Evolutionary conservation across 106 monocot species (phyloP).

Genomic region (Phalaenopsis aphrodite): DNA sequence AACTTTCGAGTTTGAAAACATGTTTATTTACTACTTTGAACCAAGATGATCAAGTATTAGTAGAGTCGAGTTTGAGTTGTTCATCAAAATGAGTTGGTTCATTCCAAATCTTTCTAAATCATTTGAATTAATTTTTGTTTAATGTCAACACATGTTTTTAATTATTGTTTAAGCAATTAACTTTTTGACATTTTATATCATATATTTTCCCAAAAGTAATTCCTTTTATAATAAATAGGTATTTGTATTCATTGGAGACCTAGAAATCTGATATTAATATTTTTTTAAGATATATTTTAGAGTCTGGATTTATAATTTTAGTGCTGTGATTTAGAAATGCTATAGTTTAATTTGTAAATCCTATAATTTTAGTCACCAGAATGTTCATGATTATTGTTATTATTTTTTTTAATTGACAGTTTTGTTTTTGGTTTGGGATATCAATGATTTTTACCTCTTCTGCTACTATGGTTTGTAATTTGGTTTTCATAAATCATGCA

Average conservation of each 20-base stretch:
- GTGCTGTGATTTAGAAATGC: background rate
- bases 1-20: too few species aligned
- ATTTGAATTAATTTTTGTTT: background rate
- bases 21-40: too few species aligned
- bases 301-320: background rate
- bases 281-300: too few species aligned
- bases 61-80: too few species aligned
- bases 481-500: too few species aligned
- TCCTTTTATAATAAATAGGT: too few species aligned
- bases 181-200: background rate
- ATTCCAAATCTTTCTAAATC: background rate
- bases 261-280: background rate
- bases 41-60: too few species aligned
- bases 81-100: too few species aligned
- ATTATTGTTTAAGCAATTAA: background rate
- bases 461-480: too few species aligned
- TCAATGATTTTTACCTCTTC: too few species aligned
- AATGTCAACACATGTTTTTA: background rate
- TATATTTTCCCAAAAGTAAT: too few species aligned
- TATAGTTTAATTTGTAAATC: background rate
- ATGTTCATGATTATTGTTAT: background rate
- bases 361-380: background rate
- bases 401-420: background rate
- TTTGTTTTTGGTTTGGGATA: background rate
- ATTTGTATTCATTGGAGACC: background rate